A percentile compares a stretch with the other conserved stretches of the same genome.
Evolutionary conservation across 1,139 yeast genomes (phyloP).

Genomic region (Scheffersomyces cryptocercus): DNA sequence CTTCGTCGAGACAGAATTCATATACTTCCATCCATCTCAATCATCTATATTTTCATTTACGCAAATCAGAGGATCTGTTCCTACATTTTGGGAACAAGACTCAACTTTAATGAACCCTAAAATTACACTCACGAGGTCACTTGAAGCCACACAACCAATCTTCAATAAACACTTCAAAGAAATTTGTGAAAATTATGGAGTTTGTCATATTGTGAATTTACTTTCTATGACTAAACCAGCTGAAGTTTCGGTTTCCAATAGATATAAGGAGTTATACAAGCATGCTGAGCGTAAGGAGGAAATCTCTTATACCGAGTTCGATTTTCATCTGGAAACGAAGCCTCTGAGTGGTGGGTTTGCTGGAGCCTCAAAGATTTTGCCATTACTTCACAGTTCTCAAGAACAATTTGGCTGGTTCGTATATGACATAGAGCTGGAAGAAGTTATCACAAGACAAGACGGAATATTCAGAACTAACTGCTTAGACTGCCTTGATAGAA

Average conservation of each 20-base stretch:
- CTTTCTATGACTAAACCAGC: conserved; percentile 72
- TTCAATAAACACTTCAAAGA: conserved; percentile 78
- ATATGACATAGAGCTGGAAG: conserved; percentile 43
- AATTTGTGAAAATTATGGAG: conserved; percentile 75
- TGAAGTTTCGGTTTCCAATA: conserved; percentile 69
- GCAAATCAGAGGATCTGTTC: conserved; percentile 92
- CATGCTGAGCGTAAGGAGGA: conserved; percentile 46
- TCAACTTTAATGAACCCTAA: conserved; percentile 81
- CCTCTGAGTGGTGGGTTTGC: conserved; percentile 74
- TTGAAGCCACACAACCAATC: conserved; percentile 90
- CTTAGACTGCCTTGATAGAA: conserved; percentile 91
- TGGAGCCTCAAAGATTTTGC: conserved; percentile 73
- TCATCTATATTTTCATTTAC: conserved; percentile 69
- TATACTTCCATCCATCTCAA: conserved; percentile 35
- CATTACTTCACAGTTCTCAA: conserved; percentile 62
- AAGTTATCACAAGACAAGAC: conserved; percentile 66
- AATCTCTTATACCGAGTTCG: conserved; percentile 74
- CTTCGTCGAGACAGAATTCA: conserved; percentile 91
- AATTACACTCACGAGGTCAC: conserved; percentile 81
- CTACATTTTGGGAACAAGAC: conserved; percentile 98
- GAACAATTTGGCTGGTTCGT: conserved; percentile 75
- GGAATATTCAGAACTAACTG: conserved; percentile 94
- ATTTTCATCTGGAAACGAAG: conserved; percentile 90
- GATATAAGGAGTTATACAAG: conserved; percentile 62
- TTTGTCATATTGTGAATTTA: conserved; percentile 81